Evolutionary conservation across 495 filamentous ascomycete genomes (phyloP), one percentile per base, ranked within the genome.

Genomic region (Lasiosphaeria miniovina): DNA sequence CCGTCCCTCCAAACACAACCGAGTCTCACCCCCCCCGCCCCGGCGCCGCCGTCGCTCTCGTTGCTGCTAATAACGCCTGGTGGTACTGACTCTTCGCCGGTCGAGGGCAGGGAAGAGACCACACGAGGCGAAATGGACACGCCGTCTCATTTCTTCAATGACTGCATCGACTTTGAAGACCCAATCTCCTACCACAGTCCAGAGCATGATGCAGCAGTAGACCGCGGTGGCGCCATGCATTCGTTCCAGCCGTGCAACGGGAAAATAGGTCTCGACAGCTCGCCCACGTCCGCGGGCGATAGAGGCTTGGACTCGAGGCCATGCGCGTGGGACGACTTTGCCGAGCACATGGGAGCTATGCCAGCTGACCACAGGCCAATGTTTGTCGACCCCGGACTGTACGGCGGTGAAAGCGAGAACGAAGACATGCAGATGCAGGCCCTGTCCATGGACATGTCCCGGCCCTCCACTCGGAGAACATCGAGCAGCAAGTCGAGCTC

Each of bases 61-160:
- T 58, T 34, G 40, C 57, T 40, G 12, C 32, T 36, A 38, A 41
- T 14, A 35, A 49, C 52, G 40, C 14, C 51, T 31, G 36, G 35
- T 49, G 48, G 24, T 45, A 51, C 49, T 45, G 49, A 40, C 36
- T 40, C 45, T 54, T 36, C 43, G 17, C 43, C 40, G 41, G 35
- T n/a, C 49, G 15, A 35, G 38, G 38, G 15, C 15, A 54, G 31
- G 24, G 46, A 53, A 36, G 3, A 36, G 14, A 36, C 17, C 51
- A 34, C 35, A 58, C 34, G 15, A 56, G 36, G 24, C 58, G 35
- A 60, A 35, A 71, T 72, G 69, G 64, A 69, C 54, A 57, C 59
- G 31, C 40, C 68, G 4, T 58, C 70, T 14, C 66, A 69, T 49
- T 71, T 69, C 61, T 72, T 70, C 43, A 62, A 52, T 51, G 65